Conservation (phyloP, 1,284 basidiomycete genomes). For the Trichosporon sp. region DNA sequence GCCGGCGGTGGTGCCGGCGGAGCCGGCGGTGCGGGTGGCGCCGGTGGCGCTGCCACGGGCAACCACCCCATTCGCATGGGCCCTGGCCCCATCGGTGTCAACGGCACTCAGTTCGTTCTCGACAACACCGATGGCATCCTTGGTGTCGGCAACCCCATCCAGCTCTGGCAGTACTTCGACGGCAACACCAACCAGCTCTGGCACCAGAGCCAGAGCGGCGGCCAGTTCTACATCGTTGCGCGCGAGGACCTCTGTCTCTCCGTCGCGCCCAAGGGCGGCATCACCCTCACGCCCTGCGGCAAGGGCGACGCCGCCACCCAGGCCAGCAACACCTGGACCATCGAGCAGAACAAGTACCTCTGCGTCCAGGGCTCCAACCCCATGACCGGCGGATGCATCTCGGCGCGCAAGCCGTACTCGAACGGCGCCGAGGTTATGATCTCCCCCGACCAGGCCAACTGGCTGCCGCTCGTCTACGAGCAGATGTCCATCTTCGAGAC, state of each 20-base stretch:
- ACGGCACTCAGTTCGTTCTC: constrained; percentile 1
- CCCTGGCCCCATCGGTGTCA: neutral
- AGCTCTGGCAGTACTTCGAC: constrained; percentile 2
- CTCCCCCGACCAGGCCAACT: neutral
- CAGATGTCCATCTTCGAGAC: neutral
- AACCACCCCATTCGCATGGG: neutral
- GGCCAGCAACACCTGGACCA: neutral
- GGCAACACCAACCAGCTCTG: neutral
- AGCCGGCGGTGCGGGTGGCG: neutral
- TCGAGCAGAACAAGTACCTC: neutral
- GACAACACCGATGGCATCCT: constrained; percentile 1
- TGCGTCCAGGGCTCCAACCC: neutral
- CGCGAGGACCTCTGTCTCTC: neutral
- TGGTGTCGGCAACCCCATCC: neutral
- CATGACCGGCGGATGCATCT: neutral
- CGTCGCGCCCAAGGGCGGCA: neutral
- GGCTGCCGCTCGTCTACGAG: neutral
- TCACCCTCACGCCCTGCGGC: neutral
- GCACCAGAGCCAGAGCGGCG: neutral
- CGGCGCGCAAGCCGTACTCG: neutral
- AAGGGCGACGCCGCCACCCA: neutral
- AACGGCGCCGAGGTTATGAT: neutral
- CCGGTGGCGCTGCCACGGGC: neutral
- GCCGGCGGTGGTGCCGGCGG: neutral
- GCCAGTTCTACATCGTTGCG: neutral